phyloP scores from a whole-genome alignment of 202 grass and related monocot genomes.

The Bolboschoenoplectus hybrid region DNA sequence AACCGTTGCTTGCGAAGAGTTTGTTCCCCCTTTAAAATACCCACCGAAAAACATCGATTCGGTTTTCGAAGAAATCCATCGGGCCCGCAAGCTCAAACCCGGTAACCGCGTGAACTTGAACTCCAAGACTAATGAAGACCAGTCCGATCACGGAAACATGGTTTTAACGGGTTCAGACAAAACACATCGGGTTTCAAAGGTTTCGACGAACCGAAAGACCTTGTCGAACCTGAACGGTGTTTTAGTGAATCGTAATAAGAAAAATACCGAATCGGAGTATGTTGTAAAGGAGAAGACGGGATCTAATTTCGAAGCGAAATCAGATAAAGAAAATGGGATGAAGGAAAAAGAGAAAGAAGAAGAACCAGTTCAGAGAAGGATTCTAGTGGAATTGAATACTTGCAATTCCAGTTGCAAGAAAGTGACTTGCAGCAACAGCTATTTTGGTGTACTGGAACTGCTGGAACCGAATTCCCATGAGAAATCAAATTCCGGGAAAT shows the following conservation, averaged over 20 bases:
- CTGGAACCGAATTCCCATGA: conserved; percentile 6
- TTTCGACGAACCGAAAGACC: background rate
- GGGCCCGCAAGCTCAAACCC: conserved; percentile 20
- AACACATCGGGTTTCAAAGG: background rate
- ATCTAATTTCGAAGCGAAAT: conserved; percentile 23
- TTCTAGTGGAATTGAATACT: conserved; percentile 9
- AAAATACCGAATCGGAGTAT: background rate
- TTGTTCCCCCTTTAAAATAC: conserved; percentile 39
- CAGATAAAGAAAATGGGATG: background rate
- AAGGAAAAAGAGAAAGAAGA: background rate
- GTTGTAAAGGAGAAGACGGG: conserved; percentile 17
- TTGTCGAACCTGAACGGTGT: background rate
- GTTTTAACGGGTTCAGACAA: background rate
- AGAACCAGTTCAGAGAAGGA: background rate
- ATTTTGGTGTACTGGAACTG: conserved; percentile 27
- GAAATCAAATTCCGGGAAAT: background rate
- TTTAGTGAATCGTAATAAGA: conserved; percentile 1
- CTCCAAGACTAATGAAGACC: background rate
- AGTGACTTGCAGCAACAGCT: conserved; percentile 11
- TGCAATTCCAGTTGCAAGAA: background rate
- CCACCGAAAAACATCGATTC: conserved; percentile 33
- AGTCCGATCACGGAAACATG: background rate
- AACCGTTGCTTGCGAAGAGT: background rate
- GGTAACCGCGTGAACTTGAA: background rate
- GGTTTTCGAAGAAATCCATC: conserved; percentile 24